A percentile compares a stretch with the other conserved stretches of the same genome.
Conservation (phyloP, 2,329 filamentous ascomycete genomes). For the Sclerotinia glacialis region DNA sequence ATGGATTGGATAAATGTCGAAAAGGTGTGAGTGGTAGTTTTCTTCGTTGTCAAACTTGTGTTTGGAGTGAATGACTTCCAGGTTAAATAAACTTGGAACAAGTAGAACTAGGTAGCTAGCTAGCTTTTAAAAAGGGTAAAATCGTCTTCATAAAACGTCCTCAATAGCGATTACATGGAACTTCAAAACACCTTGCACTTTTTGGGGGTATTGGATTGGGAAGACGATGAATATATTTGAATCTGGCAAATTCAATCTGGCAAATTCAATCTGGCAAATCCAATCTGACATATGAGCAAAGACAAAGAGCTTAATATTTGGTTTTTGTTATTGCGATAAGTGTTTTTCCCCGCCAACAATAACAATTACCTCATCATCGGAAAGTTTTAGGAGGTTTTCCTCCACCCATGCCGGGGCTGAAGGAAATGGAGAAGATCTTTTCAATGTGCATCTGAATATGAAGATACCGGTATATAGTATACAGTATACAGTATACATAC, state of each 20-base stretch:
- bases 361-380: slow-evolving; percentile 15
- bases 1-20: slow-evolving; percentile 2
- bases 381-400: slow-evolving; percentile 13
- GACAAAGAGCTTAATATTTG: neutral
- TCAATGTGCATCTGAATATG: neutral
- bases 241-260: neutral
- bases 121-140: neutral
- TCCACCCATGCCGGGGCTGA: neutral
- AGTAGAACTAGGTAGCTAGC: too few relatives aligned
- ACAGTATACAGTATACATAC: neutral
- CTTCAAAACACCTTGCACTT: neutral
- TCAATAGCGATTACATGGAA: slow-evolving; percentile 11
- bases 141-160: too few relatives aligned
- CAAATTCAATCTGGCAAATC: neutral
- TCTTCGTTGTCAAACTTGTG: slow-evolving; percentile 12
- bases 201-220: neutral
- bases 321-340: neutral
- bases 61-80: slow-evolving; percentile 9
- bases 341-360: slow-evolving; percentile 9
- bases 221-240: neutral
- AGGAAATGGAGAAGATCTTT: neutral
- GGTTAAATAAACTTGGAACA: slow-evolving; percentile 12
- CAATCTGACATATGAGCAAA: too few relatives aligned
- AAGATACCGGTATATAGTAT: neutral
- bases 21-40: slow-evolving; percentile 8